These are phyloP conservation scores for Russula lepida DNA, from an alignment of 768 basidiomycete species.

Conservation along the genomic window DNA sequence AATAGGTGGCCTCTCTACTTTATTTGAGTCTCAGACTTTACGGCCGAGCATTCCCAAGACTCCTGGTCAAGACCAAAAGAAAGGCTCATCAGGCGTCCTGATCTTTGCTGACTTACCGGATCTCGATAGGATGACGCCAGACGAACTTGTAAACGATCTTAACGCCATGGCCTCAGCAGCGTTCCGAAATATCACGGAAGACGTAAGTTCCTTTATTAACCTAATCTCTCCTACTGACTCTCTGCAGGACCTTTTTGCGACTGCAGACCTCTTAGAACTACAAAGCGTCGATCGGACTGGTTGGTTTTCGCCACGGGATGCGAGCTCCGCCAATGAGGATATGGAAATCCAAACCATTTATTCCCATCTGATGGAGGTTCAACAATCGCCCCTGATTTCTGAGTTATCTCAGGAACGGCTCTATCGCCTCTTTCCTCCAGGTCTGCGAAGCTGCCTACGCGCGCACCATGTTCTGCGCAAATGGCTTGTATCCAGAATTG, in stretches of 20 bases:
- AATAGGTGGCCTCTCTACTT: not conserved
- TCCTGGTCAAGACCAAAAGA: not conserved
- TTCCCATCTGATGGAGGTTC: conserved; percentile 61
- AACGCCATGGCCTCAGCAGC: conserved; percentile 71
- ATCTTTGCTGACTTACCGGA: conserved; percentile 41
- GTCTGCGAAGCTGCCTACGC: conserved; percentile 66
- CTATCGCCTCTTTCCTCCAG: conserved; percentile 68
- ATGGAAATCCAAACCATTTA: conserved; percentile 78
- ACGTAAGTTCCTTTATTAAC: conserved; percentile 37
- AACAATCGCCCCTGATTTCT: conserved; percentile 63
- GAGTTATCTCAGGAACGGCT: conserved; percentile 62
- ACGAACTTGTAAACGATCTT: conserved; percentile 68
- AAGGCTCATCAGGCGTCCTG: not conserved
- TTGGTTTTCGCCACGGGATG: conserved; percentile 65
- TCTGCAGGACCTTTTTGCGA: conserved; percentile 63
- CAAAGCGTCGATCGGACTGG: conserved; percentile 73
- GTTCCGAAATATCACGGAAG: conserved; percentile 68
- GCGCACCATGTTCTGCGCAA: conserved; percentile 70
- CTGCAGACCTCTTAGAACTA: conserved; percentile 71
- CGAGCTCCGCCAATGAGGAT: conserved; percentile 44
- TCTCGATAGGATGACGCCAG: conserved; percentile 52
- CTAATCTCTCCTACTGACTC: conserved; percentile 5
- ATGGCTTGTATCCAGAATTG: conserved; percentile 67
- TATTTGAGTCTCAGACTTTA: conserved; percentile 13
- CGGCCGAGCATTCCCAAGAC: conserved; percentile 9